Percentiles rank a stretch among this genome's conserved stretches.
These are phyloP conservation scores for Penicillium turbatum DNA, from an alignment of 495 filamentous ascomycete species.

Conservation along the genomic window DNA sequence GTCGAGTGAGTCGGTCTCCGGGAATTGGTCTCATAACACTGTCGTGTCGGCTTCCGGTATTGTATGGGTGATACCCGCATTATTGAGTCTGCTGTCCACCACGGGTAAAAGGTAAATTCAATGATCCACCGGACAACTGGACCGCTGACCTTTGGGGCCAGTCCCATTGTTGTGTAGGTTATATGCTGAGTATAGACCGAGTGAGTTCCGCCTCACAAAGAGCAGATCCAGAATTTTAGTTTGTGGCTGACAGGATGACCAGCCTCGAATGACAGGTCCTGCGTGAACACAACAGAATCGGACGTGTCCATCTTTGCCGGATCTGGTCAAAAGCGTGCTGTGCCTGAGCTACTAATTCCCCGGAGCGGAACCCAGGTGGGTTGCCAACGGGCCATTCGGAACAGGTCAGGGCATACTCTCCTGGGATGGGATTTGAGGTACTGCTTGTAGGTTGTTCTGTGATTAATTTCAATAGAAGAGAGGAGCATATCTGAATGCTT, in stretches of 20 bases:
- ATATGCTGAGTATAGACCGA: too few species aligned
- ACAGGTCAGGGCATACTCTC: slow-evolving; percentile 2
- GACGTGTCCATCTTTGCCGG: slow-evolving; percentile 7
- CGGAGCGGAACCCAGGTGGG: neutral
- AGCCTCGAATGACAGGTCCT: neutral
- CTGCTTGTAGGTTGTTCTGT: too few species aligned
- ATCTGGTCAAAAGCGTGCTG: slow-evolving; percentile 9
- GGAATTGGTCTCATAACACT: neutral
- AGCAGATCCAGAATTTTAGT: neutral
- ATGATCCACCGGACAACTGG: neutral
- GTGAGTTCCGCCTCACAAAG: neutral
- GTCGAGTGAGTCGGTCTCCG: neutral
- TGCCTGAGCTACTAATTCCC: slow-evolving; percentile 16
- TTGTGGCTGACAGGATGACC: neutral
- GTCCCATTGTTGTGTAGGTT: neutral
- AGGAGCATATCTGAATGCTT: too few species aligned
- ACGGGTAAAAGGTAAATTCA: neutral
- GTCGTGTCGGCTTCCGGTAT: neutral
- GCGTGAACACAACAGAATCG: neutral
- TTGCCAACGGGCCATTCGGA: slow-evolving; percentile 13
- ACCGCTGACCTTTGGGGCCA: neutral
- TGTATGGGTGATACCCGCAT: neutral
- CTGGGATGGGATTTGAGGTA: neutral
- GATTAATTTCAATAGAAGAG: too few species aligned
- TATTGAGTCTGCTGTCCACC: neutral